Percentiles rank a stretch among this genome's conserved stretches.
Conservation (phyloP, 441 rosid species). For the Jatropha multifida region DNA sequence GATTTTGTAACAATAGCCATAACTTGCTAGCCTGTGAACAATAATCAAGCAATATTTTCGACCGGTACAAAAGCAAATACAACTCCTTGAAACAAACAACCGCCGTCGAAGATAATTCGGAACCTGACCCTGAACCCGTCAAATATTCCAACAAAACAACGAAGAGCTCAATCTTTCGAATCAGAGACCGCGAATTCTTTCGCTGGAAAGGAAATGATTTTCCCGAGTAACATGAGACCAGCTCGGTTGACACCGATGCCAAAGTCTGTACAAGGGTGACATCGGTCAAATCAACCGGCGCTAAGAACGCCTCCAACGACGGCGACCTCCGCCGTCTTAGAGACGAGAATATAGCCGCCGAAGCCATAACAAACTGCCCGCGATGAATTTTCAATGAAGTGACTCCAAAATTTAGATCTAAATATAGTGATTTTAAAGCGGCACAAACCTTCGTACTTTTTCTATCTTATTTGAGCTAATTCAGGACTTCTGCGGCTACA, state of each 20-base stretch:
- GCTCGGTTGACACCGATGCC: conserved; percentile 54
- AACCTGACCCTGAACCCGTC: conserved; percentile 42
- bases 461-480: not conserved
- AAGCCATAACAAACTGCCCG: conserved; percentile 49
- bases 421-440: conserved; percentile 9
- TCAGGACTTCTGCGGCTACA: conserved; percentile 20
- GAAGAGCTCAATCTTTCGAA: conserved; percentile 71
- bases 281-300: conserved; percentile 80
- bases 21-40: conserved; percentile 77
- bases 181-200: conserved; percentile 65
- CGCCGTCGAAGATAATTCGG: conserved; percentile 44
- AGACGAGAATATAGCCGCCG: conserved; percentile 82
- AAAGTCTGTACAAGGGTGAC: conserved; percentile 65
- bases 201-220: conserved; percentile 53
- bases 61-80: conserved; percentile 70
- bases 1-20: conserved; percentile 87
- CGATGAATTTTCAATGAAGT: not conserved
- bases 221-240: conserved; percentile 50
- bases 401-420: not conserved
- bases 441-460: conserved; percentile 6
- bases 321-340: conserved; percentile 72
- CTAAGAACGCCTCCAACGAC: conserved; percentile 70
- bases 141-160: conserved; percentile 58
- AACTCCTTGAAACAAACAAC: conserved; percentile 77
- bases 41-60: conserved; percentile 77